phyloP scores from a whole-genome alignment of 352 stramenopile species.

The Globisporangium acanthophoron region DNA sequence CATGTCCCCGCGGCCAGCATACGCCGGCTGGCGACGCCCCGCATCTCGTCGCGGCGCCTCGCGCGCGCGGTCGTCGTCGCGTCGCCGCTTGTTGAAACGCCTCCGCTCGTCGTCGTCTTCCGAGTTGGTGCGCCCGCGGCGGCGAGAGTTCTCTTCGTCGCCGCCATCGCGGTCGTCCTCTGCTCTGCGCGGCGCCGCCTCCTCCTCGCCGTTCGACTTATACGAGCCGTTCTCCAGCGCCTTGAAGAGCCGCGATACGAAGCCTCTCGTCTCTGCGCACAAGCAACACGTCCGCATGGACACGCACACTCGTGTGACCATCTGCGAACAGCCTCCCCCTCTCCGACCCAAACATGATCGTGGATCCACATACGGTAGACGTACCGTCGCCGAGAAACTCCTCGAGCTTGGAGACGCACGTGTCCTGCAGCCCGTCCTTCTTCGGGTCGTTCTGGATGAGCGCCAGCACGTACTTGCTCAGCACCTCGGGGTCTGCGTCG shows the following conservation, averaged over 20 bases:
- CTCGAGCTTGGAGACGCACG: slow-evolving; percentile 70
- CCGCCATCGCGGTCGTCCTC: slow-evolving; percentile 3
- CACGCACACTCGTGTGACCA: neutral
- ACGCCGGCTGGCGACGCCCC: slow-evolving; percentile 17
- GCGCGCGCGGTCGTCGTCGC: slow-evolving; percentile 39
- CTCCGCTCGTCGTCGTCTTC: slow-evolving; percentile 57
- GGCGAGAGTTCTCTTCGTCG: slow-evolving; percentile 25
- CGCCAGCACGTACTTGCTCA: slow-evolving; percentile 86
- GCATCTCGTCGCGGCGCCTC: slow-evolving; percentile 19
- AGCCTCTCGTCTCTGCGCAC: slow-evolving; percentile 53
- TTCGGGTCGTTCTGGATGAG: slow-evolving; percentile 80
- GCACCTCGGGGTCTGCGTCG: slow-evolving; percentile 78
- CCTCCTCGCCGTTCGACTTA: slow-evolving; percentile 24
- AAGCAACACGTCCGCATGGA: neutral
- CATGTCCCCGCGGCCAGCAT: slow-evolving; percentile 20
- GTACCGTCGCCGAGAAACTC: slow-evolving; percentile 83
- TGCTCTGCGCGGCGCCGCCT: slow-evolving; percentile 1
- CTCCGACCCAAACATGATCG: neutral
- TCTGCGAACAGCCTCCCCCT: neutral
- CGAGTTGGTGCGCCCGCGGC: slow-evolving; percentile 26
- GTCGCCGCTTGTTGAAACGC: slow-evolving; percentile 50
- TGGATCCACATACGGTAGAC: slow-evolving; percentile 3
- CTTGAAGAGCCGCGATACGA: slow-evolving; percentile 70
- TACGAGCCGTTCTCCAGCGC: slow-evolving; percentile 61
- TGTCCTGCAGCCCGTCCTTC: slow-evolving; percentile 63